A percentile compares a stretch with the other conserved stretches of the same genome.
These are phyloP conservation scores for Phytophthora europaea DNA, from an alignment of 352 stramenopile species.

Conservation along the genomic window DNA sequence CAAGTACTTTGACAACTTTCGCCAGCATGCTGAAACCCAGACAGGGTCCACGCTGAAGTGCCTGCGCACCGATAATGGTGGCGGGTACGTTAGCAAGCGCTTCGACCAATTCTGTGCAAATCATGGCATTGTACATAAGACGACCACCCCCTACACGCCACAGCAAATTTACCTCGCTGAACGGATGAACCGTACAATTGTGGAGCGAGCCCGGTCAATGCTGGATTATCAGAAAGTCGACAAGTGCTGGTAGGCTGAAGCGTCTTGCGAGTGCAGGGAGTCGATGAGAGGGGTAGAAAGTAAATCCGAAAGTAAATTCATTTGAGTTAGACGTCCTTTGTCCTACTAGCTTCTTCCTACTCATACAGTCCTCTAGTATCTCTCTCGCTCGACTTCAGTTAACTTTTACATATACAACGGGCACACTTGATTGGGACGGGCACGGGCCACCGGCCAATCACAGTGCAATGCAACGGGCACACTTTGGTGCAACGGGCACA, in stretches of 20 bases:
- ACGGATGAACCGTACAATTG: conserved; percentile 22
- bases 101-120: conserved; percentile 19
- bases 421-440: too few species aligned
- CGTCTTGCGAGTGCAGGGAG: too few species aligned
- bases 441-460: too few species aligned
- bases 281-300: too few species aligned
- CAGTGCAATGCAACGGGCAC: too few species aligned
- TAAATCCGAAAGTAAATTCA: too few species aligned
- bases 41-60: conserved; percentile 7
- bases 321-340: too few species aligned
- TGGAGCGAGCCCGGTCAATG: conserved; percentile 12
- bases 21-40: conserved; percentile 11
- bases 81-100: not conserved
- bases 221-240: conserved; percentile 15
- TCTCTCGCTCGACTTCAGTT: too few species aligned
- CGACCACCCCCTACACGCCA: conserved; percentile 6
- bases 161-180: conserved; percentile 27
- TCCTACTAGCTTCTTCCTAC: too few species aligned
- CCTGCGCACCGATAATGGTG: conserved; percentile 30
- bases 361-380: too few species aligned
- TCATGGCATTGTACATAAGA: conserved; percentile 25
- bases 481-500: too few species aligned
- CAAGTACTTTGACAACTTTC: conserved; percentile 6
- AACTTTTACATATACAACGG: too few species aligned
- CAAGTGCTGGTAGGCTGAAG: conserved; percentile 11